Conservation (phyloP, 1,284 basidiomycete species). For the Sanghuangporus sanghuang region DNA sequence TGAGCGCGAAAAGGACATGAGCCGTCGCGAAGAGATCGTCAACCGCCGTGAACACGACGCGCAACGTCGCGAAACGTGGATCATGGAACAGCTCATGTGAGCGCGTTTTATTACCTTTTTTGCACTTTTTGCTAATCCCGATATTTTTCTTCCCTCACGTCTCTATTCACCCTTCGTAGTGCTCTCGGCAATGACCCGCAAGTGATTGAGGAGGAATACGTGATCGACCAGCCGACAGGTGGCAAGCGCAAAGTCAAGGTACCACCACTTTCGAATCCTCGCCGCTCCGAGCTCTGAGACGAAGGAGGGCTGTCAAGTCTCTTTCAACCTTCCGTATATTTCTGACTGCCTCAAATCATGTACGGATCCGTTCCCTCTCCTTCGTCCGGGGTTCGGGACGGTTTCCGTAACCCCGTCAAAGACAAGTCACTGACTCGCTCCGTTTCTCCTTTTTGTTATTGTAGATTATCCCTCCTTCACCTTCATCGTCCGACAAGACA, state of each 20-base stretch:
- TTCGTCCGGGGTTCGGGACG: conserved; percentile 79
- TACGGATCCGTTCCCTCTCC: conserved; percentile 74
- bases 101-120: conserved; percentile 20
- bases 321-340: conserved; percentile 24
- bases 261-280: conserved; percentile 58
- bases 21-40: conserved; percentile 73
- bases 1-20: conserved; percentile 77
- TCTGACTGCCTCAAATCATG: conserved; percentile 33
- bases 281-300: conserved; percentile 88
- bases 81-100: conserved; percentile 85
- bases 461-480: conserved; percentile 20
- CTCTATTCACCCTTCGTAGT: conserved; percentile 32
- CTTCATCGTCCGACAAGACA: conserved; percentile 32
- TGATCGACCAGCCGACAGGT: conserved; percentile 59
- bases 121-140: not conserved
- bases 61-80: conserved; percentile 77
- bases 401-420: conserved; percentile 35
- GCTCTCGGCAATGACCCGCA: conserved; percentile 60
- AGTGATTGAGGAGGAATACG: conserved; percentile 69
- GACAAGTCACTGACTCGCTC: conserved; percentile 35
- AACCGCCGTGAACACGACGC: conserved; percentile 81
- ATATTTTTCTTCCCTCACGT: not conserved
- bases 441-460: conserved; percentile 8
- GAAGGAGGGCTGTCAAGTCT: conserved; percentile 52
- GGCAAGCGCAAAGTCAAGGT: conserved; percentile 81